Base-by-base conservation (phyloP, 495 filamentous ascomycete genomes). In the Penicillium flavigenum region DNA sequence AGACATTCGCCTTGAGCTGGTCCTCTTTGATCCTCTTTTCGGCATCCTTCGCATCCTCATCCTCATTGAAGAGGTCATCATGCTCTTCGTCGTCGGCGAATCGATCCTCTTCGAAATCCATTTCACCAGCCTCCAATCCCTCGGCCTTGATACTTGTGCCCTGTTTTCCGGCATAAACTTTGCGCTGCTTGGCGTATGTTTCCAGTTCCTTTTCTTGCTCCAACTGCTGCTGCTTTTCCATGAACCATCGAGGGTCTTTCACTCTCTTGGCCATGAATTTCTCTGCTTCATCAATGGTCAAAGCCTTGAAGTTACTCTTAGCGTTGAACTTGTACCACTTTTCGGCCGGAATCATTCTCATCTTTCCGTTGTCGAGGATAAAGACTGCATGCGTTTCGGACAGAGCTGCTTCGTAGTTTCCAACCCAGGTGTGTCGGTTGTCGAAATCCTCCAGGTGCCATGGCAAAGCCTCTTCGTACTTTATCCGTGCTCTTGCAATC, bases 401-500 rank as follows among this genome's bases (percentile, higher is more conserved):
- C 47, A 97, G 74, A 24, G 88, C 87, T 11, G 86, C 86, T 65
- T 97, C 88, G 61, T 96, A 96, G 43, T 86, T 88, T 19, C 93
- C 95, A 24, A 92, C 87, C 92, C 92, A 98, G 2, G 87, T 87
- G 60, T 95, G 89, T 65, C 91, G 95, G 64, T 90, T 88, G 62
- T 97, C 92, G 52, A 92, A 95, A 71, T 98, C 94, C 65, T 98
- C 94, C 47, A 98, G 70, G 67, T 96, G 92, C 94, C 94, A 98
- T 10, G 95, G 95, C 41, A 96, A 74, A 8, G 90, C 88, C 65
- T 98, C 94, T 68, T 98, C 95, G 61, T 98, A 98, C 58, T 91
- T 86, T 20, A 98, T 80, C 45, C 90, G 84, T 11, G 84, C 81
- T 51, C 84, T 81, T 55, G 90, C 91, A 63, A 90, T 87, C 61